These are phyloP conservation scores for Acanthamoeba sp. DNA, from an alignment of 208 protist species.

Conservation along the genomic window DNA sequence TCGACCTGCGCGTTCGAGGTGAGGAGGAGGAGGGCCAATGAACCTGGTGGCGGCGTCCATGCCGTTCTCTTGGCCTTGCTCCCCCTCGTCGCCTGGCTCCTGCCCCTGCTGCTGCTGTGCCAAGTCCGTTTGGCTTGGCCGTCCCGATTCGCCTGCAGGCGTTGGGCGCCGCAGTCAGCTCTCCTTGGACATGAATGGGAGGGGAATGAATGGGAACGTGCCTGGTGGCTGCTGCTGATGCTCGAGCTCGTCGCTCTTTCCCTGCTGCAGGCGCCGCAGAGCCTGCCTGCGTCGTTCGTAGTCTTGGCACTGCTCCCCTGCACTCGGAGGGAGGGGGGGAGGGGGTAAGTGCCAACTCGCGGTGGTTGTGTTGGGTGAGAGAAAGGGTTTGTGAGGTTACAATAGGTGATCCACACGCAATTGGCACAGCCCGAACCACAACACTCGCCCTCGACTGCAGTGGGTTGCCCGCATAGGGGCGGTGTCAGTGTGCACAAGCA, in stretches of 20 bases:
- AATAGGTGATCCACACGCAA: conserved; percentile 40
- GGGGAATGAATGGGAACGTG: too few relatives aligned
- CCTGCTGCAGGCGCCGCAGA: neutral
- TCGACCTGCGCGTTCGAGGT: neutral
- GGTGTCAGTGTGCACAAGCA: too few relatives aligned
- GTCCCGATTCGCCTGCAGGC: too few relatives aligned
- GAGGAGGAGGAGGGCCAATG: neutral
- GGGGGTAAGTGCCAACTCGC: too few relatives aligned
- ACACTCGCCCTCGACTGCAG: conserved; percentile 20
- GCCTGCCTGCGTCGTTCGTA: neutral
- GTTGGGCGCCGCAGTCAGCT: too few relatives aligned
- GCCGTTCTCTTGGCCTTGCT: neutral
- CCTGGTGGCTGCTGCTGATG: neutral
- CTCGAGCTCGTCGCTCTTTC: neutral
- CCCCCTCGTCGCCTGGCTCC: neutral
- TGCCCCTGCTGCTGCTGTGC: too few relatives aligned
- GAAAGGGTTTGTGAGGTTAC: neutral
- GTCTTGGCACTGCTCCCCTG: conserved; percentile 38
- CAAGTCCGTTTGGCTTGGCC: too few relatives aligned
- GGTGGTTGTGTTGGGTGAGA: too few relatives aligned
- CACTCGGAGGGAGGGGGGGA: neutral
- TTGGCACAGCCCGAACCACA: conserved; percentile 18
- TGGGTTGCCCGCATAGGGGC: too few relatives aligned
- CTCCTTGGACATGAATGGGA: too few relatives aligned
- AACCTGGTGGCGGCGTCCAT: neutral